Base-by-base conservation (phyloP, 768 basidiomycete genomes). In the Sarcodon sp. region DNA sequence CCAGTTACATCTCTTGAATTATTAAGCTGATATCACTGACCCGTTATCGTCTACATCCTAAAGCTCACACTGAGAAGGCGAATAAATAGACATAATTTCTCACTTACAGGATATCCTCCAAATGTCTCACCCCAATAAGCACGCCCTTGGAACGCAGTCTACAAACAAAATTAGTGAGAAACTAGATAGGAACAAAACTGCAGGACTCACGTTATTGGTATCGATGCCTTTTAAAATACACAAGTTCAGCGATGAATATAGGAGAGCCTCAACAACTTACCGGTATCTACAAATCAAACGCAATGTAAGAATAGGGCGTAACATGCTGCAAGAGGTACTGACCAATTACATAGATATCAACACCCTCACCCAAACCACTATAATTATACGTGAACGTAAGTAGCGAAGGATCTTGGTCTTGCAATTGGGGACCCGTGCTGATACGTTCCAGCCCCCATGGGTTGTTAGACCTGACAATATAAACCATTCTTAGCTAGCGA, bases 271-370 rank as follows among this genome's bases (percentile, higher is more conserved):
- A 41, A 41, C 2, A 41, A 41, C 39, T 16, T 3, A 41, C 39
- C 39, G 7, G 39, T 41, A 67, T 67, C 71, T 46, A 72, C 57
- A 27, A n/a, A 27, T 27, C 21, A 27, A 27, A 27, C 21, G 21
- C 21, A 27, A 27, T 27, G 4, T 27, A 4, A 27, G 21, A 27
- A 3, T 4, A 27, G 21, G 21, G 21, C 4, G 4, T 2, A 4
- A 27, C 4, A 4, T 27, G 21, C 21, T 27, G 2, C 2, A 27
- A 27, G 21, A 27, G 21, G 3, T 27, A 27, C 21, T 27, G 21
- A 27, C 21, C 21, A 46, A 72, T 57, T 43, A 72, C 53, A 50
- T 70, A 72, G 51, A 73, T 62, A 53, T 68, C 67, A 34, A 67
- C 67, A n/a, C 64, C 66, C 21, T 47, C 37, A 15, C 67, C 67